Evolutionary conservation across 2,329 filamentous ascomycete genomes (phyloP), one percentile per base, ranked within the genome.

Genomic region (Ophidiomyces ophidiicola): DNA sequence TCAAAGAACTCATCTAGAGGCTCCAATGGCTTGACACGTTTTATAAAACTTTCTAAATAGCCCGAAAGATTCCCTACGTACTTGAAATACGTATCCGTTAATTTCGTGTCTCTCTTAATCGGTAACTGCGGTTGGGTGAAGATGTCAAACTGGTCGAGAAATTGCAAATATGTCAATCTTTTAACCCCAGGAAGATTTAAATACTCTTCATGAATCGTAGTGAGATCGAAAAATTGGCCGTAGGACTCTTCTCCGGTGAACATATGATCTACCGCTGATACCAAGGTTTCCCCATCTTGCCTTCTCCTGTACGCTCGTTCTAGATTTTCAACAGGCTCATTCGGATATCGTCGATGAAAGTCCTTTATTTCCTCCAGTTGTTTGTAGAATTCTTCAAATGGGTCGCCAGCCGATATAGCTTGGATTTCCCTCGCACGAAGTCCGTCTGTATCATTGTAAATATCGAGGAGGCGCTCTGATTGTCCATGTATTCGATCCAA

Each of bases 181-280:
- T 92, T 93, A 14, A 87, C 77, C 6, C 82, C 80, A 2, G 85
- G 82, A 6, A 98, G 69, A 55, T 98, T 98, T 44, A 94, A 71
- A 56, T 86, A 98, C 10, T 81, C 71, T 54, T 96, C 88, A 60
- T 96, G 87, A 49, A 78, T 74, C 26, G 70, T 73, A 12, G 81
- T 88, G 32, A 98, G 65, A 59, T 98, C 90, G 53, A 98, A 82
- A 61, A 84, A 98, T 50, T 85, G 81, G 30, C 90, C 90, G 53
- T 82, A 94, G 0, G 80, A 81, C 60, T 98, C 90, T 61, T 98
- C 92, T 45, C 90, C 90, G 0, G 86, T 93, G 61, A 98, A 98
- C 68, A 96, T 81, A 42, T 76, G 77, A 55, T 96, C 88, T 33
- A 94, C 79, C 37, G 87, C 76, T 30, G 74, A 76, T 3, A 72